Evolutionary conservation across 768 basidiomycete genomes (phyloP), one percentile per base, ranked within the genome.

Genomic region (Leccinum variicolor): DNA sequence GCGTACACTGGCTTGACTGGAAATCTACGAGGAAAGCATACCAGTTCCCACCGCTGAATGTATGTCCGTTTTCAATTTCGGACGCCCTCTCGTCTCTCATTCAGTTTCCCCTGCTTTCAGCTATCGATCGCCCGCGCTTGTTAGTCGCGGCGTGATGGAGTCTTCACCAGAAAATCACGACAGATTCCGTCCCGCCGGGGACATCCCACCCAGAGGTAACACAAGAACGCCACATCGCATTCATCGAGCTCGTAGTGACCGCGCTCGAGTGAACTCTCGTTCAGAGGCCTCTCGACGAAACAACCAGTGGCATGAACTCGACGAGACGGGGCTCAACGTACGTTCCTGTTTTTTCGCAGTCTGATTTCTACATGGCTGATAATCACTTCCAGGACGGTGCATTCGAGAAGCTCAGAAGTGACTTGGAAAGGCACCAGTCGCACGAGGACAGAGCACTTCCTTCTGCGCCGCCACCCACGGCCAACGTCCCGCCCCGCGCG

Each of bases 291-390:
- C 64, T 23, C 62, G 36, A 29, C 23, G 33, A 31, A 63, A 60
- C 21, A 60, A 69, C 36, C 17, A n/a, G 17, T 39, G 36, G n/a
- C 77, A 79, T 53, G 77, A 73, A 25, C 71, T 86, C 28, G 85
- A 86, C 63, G 81, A 84, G 67, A 71, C 77, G 47, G 85, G 77
- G 0, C 62, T 79, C 29, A 76, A 85, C 62, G 85, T 86, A 64
- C 34, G 84, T 69, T 52, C 7, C 45, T 43, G n/a, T 45, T 15
- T 26, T 21, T 29, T 31, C 0, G 23, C 21, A 21, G 2, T 36
- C 36, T 15, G 2, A 4, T 36, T 46, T 19, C 19, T 1, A 17
- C 23, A 13, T 7, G 10, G 28, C 64, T 53, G 55, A 54, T 34
- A 26, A 52, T 36, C 3, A 31, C 28, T 8, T 26, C 8, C 46